These are phyloP conservation scores for Pseudonitzschia delicatissima DNA, from an alignment of 108 stramenopile species.

Conservation along the genomic window DNA sequence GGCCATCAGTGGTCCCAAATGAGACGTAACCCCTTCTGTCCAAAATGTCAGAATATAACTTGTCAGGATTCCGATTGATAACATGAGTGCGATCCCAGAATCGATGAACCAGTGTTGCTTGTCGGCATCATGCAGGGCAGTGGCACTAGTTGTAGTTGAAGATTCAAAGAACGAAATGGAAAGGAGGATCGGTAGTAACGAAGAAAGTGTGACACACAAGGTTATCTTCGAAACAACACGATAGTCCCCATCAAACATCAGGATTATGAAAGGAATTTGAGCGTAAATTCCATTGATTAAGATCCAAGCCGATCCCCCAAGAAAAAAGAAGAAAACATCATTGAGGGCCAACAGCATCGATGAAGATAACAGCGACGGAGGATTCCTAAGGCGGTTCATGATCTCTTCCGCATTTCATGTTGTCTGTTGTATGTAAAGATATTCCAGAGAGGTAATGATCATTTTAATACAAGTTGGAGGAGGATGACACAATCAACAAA, in stretches of 20 bases:
- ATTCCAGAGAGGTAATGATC: background rate
- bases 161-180: background rate
- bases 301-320: slow-evolving; percentile 11
- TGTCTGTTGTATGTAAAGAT: background rate
- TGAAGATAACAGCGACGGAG: background rate
- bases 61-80: background rate
- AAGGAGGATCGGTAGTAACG: background rate
- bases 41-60: background rate
- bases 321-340: slow-evolving; percentile 3
- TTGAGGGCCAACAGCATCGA: background rate
- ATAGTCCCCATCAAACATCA: slow-evolving; percentile 5
- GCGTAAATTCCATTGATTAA: slow-evolving; percentile 5
- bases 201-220: background rate
- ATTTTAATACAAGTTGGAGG: no score
- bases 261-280: slow-evolving; percentile 6
- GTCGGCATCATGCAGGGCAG: background rate
- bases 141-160: background rate
- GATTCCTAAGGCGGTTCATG: background rate
- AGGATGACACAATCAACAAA: background rate
- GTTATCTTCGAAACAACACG: slow-evolving; percentile 9
- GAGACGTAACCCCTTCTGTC: background rate
- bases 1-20: background rate
- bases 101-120: background rate
- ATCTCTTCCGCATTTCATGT: background rate
- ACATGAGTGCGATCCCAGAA: background rate